These are phyloP conservation scores for Fusarium miscanthi DNA, from an alignment of 2,329 filamentous ascomycete species.

Conservation along the genomic window DNA sequence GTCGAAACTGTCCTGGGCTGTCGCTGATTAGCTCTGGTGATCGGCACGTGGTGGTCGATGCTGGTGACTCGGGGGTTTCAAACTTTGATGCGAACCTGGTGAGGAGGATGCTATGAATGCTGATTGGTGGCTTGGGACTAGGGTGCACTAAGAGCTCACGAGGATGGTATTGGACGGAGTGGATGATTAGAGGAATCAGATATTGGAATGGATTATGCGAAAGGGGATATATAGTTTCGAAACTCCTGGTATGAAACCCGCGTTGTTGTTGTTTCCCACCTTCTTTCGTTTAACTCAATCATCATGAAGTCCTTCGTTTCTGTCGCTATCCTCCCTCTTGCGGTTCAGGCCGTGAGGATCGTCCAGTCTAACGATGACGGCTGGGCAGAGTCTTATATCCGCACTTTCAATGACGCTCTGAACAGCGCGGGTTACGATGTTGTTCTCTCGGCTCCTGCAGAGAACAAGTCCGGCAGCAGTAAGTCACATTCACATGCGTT, in stretches of 20 bases:
- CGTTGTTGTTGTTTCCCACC: not conserved
- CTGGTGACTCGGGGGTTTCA: slow-evolving; percentile 32
- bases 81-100: slow-evolving; percentile 29
- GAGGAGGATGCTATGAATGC: slow-evolving; percentile 5
- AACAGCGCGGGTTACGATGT: slow-evolving; percentile 67
- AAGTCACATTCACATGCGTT: slow-evolving; percentile 21
- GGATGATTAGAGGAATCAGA: slow-evolving; percentile 30
- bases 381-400: slow-evolving; percentile 76
- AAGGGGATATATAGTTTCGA: slow-evolving; percentile 26
- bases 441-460: slow-evolving; percentile 73
- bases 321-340: slow-evolving; percentile 42
- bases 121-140: not conserved
- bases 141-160: slow-evolving; percentile 9
- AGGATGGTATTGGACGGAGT: slow-evolving; percentile 33
- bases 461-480: slow-evolving; percentile 73
- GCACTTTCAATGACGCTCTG: slow-evolving; percentile 68
- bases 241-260: not conserved
- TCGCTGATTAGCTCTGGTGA: slow-evolving; percentile 21
- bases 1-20: slow-evolving; percentile 1
- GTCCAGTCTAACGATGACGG: slow-evolving; percentile 78
- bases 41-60: slow-evolving; percentile 39
- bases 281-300: slow-evolving; percentile 25
- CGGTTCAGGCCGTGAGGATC: slow-evolving; percentile 59
- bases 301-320: slow-evolving; percentile 44
- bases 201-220: slow-evolving; percentile 36